Evolutionary conservation across 176 grass and related monocot species (phyloP).

Genomic region (Otatea glauca): DNA sequence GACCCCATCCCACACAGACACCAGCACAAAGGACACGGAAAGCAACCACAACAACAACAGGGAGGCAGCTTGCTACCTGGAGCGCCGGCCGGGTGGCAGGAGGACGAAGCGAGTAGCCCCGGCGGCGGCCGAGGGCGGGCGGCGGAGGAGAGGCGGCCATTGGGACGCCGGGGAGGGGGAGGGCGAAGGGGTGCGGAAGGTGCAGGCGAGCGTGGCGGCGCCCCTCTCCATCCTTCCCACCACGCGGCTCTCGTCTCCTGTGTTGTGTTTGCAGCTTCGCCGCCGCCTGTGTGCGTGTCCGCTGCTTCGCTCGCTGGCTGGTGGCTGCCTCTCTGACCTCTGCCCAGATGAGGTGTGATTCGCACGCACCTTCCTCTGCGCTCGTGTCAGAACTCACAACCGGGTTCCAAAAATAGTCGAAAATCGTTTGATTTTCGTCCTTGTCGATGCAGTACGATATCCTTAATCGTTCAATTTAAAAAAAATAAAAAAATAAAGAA

Average conservation of each 20-base stretch:
- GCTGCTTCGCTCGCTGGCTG: neutral
- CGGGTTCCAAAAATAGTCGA: too few species aligned
- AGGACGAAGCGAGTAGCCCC: neutral
- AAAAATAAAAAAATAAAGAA: too few species aligned
- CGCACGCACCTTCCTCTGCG: neutral
- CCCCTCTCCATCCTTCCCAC: constrained; percentile 53
- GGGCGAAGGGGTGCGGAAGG: constrained; percentile 44
- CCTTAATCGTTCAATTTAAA: too few species aligned
- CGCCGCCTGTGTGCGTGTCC: neutral
- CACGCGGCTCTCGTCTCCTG: neutral
- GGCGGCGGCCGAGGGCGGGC: neutral
- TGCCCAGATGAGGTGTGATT: constrained; percentile 40
- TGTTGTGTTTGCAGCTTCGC: neutral
- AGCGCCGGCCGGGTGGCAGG: neutral
- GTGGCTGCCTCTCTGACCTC: neutral
- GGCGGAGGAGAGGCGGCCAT: constrained; percentile 27
- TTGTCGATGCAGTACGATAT: too few species aligned
- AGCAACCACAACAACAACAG: neutral
- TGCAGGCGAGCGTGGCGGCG: constrained; percentile 42
- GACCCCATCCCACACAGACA: neutral
- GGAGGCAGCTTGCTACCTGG: constrained; percentile 18
- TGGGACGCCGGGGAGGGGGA: constrained; percentile 35
- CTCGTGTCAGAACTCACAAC: neutral
- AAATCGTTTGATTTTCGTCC: too few species aligned
- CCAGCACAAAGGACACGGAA: neutral